A percentile compares a stretch with the other conserved stretches of the same genome.
Evolutionary conservation across 768 basidiomycete genomes (phyloP).

Genomic region (Dentipellis fragilis): DNA sequence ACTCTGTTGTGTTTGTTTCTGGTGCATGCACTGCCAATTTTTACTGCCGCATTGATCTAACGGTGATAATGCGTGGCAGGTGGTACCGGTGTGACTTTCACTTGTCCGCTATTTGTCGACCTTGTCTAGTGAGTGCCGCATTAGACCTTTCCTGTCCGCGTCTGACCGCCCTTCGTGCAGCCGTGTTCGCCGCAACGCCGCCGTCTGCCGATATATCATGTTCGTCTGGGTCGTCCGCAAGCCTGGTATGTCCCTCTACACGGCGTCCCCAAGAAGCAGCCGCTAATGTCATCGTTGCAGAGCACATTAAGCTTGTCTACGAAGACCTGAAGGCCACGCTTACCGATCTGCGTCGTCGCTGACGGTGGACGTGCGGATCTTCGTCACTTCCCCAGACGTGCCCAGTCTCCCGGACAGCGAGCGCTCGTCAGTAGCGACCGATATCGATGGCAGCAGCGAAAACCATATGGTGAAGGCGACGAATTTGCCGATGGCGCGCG

Average conservation of each 20-base stretch:
- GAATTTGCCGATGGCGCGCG: neutral
- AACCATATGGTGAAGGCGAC: too few species aligned
- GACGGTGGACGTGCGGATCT: neutral
- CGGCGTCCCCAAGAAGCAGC: too few species aligned
- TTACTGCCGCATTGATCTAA: too few species aligned
- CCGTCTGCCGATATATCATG: constrained; percentile 22
- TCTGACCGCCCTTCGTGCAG: constrained; percentile 10
- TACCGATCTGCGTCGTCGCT: neutral
- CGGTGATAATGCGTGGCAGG: constrained; percentile 15
- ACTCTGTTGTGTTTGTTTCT: constrained; percentile 39
- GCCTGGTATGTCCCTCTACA: constrained; percentile 22
- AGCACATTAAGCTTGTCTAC: neutral
- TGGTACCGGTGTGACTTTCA: constrained; percentile 41
- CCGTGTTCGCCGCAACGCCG: constrained; percentile 17
- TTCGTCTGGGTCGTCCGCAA: constrained; percentile 36
- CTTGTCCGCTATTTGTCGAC: constrained; percentile 33
- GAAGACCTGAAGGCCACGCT: neutral
- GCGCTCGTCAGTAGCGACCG: too few species aligned
- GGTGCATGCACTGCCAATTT: too few species aligned
- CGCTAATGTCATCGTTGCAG: neutral
- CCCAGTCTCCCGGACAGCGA: neutral
- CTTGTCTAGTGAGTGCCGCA: constrained; percentile 27
- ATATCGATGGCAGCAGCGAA: too few species aligned
- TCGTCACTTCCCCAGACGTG: neutral
- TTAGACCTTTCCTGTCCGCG: neutral